Conservation (phyloP, 192 early-diverging fungal genomes). For the Coemansia pectinata region DNA sequence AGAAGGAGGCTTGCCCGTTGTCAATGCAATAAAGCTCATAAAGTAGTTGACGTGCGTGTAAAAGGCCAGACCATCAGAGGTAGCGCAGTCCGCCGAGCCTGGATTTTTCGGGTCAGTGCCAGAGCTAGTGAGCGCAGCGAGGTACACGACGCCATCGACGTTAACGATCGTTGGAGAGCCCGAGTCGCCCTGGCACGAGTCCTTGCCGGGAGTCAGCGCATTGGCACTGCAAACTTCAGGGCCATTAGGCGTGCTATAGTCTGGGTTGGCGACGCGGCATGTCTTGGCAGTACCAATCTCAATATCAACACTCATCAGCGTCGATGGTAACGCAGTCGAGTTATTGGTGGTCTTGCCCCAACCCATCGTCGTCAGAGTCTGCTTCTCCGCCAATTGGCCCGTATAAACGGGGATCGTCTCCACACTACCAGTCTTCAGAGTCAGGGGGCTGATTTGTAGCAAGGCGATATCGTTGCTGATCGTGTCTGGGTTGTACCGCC, state of each 20-base stretch:
- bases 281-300: conserved; percentile 18
- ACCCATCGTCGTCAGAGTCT: conserved; percentile 41
- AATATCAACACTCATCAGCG: conserved; percentile 32
- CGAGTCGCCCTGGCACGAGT: conserved; percentile 54
- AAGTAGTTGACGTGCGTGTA: conserved; percentile 51
- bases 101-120: conserved; percentile 34
- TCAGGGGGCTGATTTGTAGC: conserved; percentile 21
- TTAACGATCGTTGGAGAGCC: conserved; percentile 38
- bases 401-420: conserved; percentile 18
- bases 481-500: conserved; percentile 21
- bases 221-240: conserved; percentile 45
- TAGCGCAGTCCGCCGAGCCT: conserved; percentile 30
- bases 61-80: conserved; percentile 33
- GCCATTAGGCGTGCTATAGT: conserved; percentile 28
- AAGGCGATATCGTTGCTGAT: conserved; percentile 48
- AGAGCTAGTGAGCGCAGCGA: conserved; percentile 40
- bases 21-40: conserved; percentile 29
- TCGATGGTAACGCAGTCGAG: conserved; percentile 12
- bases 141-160: conserved; percentile 9
- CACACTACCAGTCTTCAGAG: background rate
- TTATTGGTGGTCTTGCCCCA: conserved; percentile 46
- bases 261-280: conserved; percentile 20
- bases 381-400: conserved; percentile 22
- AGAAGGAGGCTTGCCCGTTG: background rate
- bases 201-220: conserved; percentile 44